These are phyloP conservation scores for Calonectria pauciramosa DNA, from an alignment of 2,329 filamentous ascomycete genomes.

Conservation along the genomic window DNA sequence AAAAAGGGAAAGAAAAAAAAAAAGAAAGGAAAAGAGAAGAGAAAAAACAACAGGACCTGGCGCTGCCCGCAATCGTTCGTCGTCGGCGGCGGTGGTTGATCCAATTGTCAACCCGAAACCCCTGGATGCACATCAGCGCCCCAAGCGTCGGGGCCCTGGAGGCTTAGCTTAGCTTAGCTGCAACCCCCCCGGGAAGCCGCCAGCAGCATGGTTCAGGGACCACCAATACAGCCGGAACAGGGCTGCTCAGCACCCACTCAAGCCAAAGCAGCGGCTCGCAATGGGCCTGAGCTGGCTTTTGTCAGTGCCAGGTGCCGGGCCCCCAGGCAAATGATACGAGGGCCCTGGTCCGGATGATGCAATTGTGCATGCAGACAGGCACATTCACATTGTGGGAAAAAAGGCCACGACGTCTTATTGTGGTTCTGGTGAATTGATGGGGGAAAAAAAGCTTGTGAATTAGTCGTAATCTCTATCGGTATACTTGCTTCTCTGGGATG, in stretches of 20 bases:
- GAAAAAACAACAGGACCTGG: not conserved
- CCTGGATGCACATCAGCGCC: constrained; percentile 10
- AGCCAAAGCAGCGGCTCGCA: not conserved
- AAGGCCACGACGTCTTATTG: not conserved
- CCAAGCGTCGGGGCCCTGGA: constrained; percentile 2
- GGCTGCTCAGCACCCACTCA: not conserved
- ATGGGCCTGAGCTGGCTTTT: not conserved
- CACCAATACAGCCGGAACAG: not conserved
- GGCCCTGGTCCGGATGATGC: constrained; percentile 2
- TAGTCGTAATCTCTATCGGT: not conserved
- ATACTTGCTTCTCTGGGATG: not conserved
- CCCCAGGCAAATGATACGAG: not conserved
- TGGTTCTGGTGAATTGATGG: not conserved
- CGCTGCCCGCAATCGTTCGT: not conserved
- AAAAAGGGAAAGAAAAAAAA: not conserved
- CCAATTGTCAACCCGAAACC: not conserved
- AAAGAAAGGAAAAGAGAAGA: too few species aligned
- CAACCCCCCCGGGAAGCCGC: not conserved
- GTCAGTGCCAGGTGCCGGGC: not conserved
- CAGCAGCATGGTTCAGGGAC: constrained; percentile 8
- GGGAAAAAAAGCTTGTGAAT: not conserved
- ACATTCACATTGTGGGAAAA: not conserved
- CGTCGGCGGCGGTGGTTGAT: not conserved
- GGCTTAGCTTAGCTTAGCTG: constrained; percentile 2
- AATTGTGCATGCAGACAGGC: not conserved